These are phyloP conservation scores for Perkinsus olseni DNA, from an alignment of 169 alveolate genomes.

Conservation along the genomic window DNA sequence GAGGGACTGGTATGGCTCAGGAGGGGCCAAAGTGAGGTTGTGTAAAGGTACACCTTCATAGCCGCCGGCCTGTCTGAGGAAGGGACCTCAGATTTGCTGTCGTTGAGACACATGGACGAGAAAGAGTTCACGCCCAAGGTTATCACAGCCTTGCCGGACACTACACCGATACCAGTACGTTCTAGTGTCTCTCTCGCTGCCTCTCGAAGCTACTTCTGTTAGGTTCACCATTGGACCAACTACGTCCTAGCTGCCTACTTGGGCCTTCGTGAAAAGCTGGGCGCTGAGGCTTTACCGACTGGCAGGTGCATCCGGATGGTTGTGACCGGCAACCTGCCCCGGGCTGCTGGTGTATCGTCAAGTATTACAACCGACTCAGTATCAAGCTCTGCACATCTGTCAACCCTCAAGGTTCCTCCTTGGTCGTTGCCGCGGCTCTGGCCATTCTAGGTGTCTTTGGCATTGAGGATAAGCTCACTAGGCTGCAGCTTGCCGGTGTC, in stretches of 20 bases:
- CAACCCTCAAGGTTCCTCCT: background rate
- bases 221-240: conserved; percentile 32
- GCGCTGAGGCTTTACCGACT: conserved; percentile 13
- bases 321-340: conserved; percentile 51
- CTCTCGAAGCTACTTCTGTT: background rate
- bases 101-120: background rate
- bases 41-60: conserved; percentile 32
- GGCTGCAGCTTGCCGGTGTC: conserved; percentile 23
- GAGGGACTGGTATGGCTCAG: background rate
- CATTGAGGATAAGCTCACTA: conserved; percentile 23
- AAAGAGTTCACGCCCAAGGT: conserved; percentile 27
- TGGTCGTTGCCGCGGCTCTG: background rate
- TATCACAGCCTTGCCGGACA: conserved; percentile 5
- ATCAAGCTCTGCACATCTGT: too few species aligned
- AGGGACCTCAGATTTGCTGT: conserved; percentile 8
- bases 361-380: too few species aligned
- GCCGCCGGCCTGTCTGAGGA: conserved; percentile 31
- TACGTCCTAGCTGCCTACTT: conserved; percentile 56
- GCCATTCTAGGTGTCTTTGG: conserved; percentile 40
- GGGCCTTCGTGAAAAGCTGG: conserved; percentile 24
- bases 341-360: conserved; percentile 58
- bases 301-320: conserved; percentile 38
- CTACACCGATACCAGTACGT: background rate
- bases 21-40: conserved; percentile 29
- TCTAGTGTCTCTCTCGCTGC: background rate